Percentiles rank a stretch among this genome's conserved stretches.
Evolutionary conservation across 2,329 filamentous ascomycete genomes (phyloP).

Genomic region (Ceratocystis diversiconidia): DNA sequence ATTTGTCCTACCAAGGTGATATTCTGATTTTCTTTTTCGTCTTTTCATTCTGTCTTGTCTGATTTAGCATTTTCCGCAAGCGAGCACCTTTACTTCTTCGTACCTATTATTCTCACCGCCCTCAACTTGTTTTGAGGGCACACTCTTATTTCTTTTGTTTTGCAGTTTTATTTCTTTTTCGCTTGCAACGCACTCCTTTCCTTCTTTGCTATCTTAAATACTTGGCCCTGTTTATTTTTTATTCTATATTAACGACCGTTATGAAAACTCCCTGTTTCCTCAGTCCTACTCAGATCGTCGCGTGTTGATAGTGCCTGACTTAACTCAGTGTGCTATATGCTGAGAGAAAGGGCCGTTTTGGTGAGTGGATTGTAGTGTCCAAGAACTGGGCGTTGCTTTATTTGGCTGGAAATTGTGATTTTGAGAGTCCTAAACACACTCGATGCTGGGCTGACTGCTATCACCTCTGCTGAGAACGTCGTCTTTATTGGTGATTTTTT

Average conservation of each 20-base stretch:
- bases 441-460: not conserved
- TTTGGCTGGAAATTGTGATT: not conserved
- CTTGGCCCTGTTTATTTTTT: not conserved
- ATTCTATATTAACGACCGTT: slow-evolving; percentile 12
- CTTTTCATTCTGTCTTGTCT: slow-evolving; percentile 7
- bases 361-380: not conserved
- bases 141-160: not conserved
- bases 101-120: not conserved
- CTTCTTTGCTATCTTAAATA: not conserved
- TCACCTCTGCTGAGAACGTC: not conserved
- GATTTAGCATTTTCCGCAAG: slow-evolving; percentile 7
- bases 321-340: not conserved
- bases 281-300: not conserved
- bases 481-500: not conserved
- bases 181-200: not conserved
- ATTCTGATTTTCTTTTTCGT: not conserved
- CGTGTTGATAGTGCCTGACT: not conserved
- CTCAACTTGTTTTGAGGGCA: not conserved
- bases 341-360: not conserved
- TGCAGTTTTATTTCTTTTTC: not conserved
- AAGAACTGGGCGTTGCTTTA: not conserved
- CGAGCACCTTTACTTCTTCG: slow-evolving; percentile 5
- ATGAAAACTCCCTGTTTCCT: slow-evolving; percentile 1
- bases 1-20: not conserved
- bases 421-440: not conserved